Evolutionary conservation across 2,329 filamentous ascomycete species (phyloP), one percentile per base, ranked within the genome.

Genomic region (Didymella lethalis): DNA sequence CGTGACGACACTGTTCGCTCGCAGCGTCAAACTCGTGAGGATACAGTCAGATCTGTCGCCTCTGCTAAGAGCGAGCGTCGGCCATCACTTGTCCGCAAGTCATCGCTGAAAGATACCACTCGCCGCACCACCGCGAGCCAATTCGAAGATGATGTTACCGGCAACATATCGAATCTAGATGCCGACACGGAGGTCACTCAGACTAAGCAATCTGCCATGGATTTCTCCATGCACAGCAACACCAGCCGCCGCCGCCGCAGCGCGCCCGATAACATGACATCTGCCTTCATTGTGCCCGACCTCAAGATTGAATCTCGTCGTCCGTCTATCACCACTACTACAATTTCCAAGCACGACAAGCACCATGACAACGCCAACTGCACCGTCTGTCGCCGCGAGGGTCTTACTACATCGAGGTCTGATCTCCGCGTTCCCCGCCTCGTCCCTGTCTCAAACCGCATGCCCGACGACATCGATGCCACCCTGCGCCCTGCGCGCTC

Each of bases 261-360:
- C 38, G 76, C 76, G 36, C 77, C 79, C 14, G 78, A 81, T 26
- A 85, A 87, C 57, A 83, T 86, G 83, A 88, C 86, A 6, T 88
- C 86, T 3, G 86, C 85, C 6, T 88, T 88, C 69, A 88, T 88
- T 62, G 75, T 88, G 6, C 86, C 86, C 11, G 86, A 89, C 64
- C 86, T 88, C 65, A 88, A 86, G 20, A 75, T 88, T 44, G 69
- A 71, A 69, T 69, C 64, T 14, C 61, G 63, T 26, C 71, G 71
- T 46, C 65, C 71, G 25, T 54, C 63, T 6, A 62, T 68, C 41
- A 67, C 57, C 6, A 63, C 66, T 34, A 57, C 65, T 41, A 62
- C 71, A 28, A 40, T 64, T 16, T 41, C 66, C 8, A 69, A 66
- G 44, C 61, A 63, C 54, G 63, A 78, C 54, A 79, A 81, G 55